phyloP scores from a whole-genome alignment of 2,329 filamentous ascomycete species.

The Aspergillus clavatus region DNA sequence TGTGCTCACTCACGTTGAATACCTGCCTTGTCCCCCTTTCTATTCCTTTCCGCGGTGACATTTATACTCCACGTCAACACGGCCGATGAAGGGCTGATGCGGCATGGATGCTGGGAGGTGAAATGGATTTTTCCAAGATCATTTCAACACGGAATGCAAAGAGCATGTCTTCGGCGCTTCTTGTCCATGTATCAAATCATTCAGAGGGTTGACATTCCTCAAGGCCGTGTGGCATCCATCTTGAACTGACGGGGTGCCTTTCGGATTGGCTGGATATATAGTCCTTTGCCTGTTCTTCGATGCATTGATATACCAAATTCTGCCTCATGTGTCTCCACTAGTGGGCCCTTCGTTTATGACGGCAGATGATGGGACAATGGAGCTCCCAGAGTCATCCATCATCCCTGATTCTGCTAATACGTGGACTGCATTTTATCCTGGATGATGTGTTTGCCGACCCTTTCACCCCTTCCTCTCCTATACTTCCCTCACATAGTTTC shows the following conservation, averaged over 20 bases:
- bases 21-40: slow-evolving; percentile 5
- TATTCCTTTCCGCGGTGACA: slow-evolving; percentile 5
- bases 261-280: slow-evolving; percentile 15
- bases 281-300: slow-evolving; percentile 9
- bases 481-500: slow-evolving; percentile 3
- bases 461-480: not conserved
- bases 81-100: slow-evolving; percentile 12
- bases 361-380: not conserved
- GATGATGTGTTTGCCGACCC: not conserved
- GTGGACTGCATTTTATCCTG: not conserved
- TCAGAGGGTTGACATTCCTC: slow-evolving; percentile 15
- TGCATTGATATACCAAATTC: slow-evolving; percentile 8
- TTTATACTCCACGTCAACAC: slow-evolving; percentile 2
- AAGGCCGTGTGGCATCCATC: slow-evolving; percentile 15
- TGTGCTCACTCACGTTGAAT: slow-evolving; percentile 12
- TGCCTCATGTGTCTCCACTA: slow-evolving; percentile 4
- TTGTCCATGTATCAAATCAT: slow-evolving; percentile 20
- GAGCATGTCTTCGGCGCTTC: slow-evolving; percentile 19
- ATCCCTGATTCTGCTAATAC: not conserved
- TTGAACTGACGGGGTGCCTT: slow-evolving; percentile 9
- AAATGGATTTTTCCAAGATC: slow-evolving; percentile 8
- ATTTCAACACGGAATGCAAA: slow-evolving; percentile 15
- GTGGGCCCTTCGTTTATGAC: not conserved
- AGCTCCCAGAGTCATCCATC: not conserved
- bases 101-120: slow-evolving; percentile 15